Conservation (phyloP, 179 eudicot genomes). For the Drosera spatulata region DNA sequence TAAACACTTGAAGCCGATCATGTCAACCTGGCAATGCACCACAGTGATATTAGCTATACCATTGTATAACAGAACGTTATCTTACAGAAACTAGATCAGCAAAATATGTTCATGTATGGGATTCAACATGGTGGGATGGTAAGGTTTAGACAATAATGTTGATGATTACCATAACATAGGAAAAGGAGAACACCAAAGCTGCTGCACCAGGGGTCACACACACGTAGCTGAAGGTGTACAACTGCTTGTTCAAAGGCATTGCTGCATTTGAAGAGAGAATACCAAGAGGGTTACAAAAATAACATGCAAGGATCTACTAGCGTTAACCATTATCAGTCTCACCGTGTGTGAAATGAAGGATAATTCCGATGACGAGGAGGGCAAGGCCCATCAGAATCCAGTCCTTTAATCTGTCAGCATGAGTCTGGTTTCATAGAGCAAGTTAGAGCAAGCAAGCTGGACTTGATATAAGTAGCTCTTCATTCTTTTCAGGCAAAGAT, state of each 20-base stretch:
- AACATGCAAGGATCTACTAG: background rate
- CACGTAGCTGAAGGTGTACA: slow-evolving; percentile 77
- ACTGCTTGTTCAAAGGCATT: slow-evolving; percentile 78
- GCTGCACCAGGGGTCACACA: slow-evolving; percentile 86
- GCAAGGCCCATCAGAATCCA: slow-evolving; percentile 55
- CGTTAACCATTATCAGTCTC: slow-evolving; percentile 7
- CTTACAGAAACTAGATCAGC: too few relatives aligned
- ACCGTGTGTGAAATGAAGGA: slow-evolving; percentile 73
- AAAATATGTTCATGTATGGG: too few relatives aligned
- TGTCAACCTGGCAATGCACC: slow-evolving; percentile 46
- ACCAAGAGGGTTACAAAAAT: background rate
- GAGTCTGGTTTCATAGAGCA: slow-evolving; percentile 30
- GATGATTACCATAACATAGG: slow-evolving; percentile 43
- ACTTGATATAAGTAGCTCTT: background rate
- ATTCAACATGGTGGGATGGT: too few relatives aligned
- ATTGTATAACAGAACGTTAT: too few relatives aligned
- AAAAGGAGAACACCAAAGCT: slow-evolving; percentile 59
- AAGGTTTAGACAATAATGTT: too few relatives aligned
- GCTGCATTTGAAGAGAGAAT: slow-evolving; percentile 31
- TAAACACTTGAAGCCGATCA: slow-evolving; percentile 28
- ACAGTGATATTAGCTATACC: background rate
- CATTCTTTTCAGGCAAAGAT: background rate
- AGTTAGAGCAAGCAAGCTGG: slow-evolving; percentile 4
- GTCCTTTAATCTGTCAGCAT: slow-evolving; percentile 53
- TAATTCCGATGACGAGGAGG: slow-evolving; percentile 49